Base-by-base conservation (phyloP, 83 land plant species). In the Picea mariana region DNA sequence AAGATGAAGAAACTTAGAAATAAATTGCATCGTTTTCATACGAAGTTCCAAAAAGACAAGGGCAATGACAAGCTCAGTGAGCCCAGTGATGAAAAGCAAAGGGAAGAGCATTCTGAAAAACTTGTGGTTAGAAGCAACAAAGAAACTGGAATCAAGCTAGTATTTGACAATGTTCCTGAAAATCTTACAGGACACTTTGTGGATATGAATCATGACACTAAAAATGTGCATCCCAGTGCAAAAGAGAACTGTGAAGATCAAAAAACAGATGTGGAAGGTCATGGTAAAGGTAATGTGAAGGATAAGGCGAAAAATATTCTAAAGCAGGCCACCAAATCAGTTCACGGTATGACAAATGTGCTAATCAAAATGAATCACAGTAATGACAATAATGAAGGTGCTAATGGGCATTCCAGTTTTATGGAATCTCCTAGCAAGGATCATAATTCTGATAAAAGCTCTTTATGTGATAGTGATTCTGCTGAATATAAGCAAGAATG, bases 1-100 rank as follows among this genome's bases (percentile, higher is more conserved):
- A 78, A 59, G 63, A 77, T 24, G 80, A 60, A 9, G 80, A 78
- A 34, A 27, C 8, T 78, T 17, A 17, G 80, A 23, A 78, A 78
- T 0, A 61, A 78, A 17, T 16, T 59, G 15, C 63, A 60, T 31
- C 38, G 44, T 27, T 34, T 78, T 11, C 80, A 64, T 27, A 18
- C 65, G n/a, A 78, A 6, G 9, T 59, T 78, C 64, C 17, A 17
- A 38, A 78, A 78, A 61, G 64, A 78, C 16, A 78, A 61, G 44
- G 44, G 38, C 15, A 47, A 58, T 9, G 62, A 78, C 40, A 78
- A 61, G 62, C 27, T 58, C 13, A 61, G 17, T 60, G 80, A 78
- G 38, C 31, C 3, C 15, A 60, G 44, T 18, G 31, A 60, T 78
- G 80, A 31, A 60, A 24, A 3, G 77, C 26, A 3, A 21, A 73